Conservation (phyloP, 768 basidiomycete species). For the Neoboletus brunneissimus region DNA sequence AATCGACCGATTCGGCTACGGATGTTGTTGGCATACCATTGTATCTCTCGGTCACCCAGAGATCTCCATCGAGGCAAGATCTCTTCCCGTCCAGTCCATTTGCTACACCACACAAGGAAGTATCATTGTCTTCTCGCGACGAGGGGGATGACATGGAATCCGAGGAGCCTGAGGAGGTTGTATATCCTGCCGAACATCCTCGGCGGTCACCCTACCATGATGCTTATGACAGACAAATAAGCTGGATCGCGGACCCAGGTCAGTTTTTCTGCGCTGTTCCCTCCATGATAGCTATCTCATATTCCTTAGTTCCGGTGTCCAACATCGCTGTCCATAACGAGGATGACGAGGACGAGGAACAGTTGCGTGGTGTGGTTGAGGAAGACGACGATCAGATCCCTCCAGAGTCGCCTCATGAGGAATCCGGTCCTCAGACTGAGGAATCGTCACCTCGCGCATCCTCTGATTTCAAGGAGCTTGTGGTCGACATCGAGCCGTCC, state of each 20-base stretch:
- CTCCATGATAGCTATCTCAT: conserved; percentile 12
- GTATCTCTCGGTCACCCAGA: conserved; percentile 42
- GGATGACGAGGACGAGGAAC: conserved; percentile 44
- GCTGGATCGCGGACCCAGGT: conserved; percentile 79
- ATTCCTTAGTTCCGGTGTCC: conserved; percentile 50
- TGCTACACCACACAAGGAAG: conserved; percentile 66
- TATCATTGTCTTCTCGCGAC: conserved; percentile 43
- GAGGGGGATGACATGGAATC: conserved; percentile 49
- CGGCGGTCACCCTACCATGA: conserved; percentile 51
- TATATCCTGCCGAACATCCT: conserved; percentile 58
- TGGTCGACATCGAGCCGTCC: conserved; percentile 63
- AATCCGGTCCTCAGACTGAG: conserved; percentile 46
- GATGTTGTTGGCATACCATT: conserved; percentile 48
- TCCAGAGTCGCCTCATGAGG: conserved; percentile 47
- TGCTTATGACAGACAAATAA: conserved; percentile 55
- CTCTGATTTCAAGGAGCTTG: conserved; percentile 55
- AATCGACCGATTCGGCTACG: conserved; percentile 43
- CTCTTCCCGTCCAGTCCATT: conserved; percentile 69
- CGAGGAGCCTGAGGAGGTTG: conserved; percentile 54
- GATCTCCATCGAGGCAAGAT: conserved; percentile 54
- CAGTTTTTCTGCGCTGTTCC: conserved; percentile 22
- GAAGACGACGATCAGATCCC: conserved; percentile 53
- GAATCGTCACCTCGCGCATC: conserved; percentile 57
- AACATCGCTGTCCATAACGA: conserved; percentile 62
- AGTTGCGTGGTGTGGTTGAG: conserved; percentile 33